Percentiles rank a stretch among this genome's conserved stretches.
phyloP scores from a whole-genome alignment of 257 asterid genomes.

The Penstemon barbatus region DNA sequence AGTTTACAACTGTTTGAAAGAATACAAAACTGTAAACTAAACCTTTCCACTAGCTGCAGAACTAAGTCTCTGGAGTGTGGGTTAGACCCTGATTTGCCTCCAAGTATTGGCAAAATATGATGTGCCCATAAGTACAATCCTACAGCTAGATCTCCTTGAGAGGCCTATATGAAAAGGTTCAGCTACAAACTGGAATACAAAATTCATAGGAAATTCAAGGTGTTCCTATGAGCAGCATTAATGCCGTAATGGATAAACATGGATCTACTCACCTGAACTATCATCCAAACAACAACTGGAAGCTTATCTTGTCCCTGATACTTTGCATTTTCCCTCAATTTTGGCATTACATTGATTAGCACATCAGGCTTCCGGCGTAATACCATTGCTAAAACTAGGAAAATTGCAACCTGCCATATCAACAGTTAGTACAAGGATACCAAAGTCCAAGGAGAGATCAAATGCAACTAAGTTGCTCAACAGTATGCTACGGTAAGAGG shows the following conservation, averaged over 20 bases:
- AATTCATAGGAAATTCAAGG: slow-evolving; percentile 7
- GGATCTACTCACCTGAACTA: slow-evolving; percentile 56
- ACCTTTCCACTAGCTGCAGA: slow-evolving; percentile 86
- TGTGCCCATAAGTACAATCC: slow-evolving; percentile 80
- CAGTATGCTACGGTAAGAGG: background rate
- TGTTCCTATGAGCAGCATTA: background rate
- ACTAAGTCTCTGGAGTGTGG: slow-evolving; percentile 74
- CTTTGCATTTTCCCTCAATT: slow-evolving; percentile 56
- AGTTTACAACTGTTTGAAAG: slow-evolving; percentile 1
- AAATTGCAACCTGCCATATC: slow-evolving; percentile 71
- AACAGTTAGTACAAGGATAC: background rate
- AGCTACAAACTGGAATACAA: slow-evolving; percentile 24
- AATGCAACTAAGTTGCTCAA: background rate
- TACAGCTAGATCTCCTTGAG: slow-evolving; percentile 73
- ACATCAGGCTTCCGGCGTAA: slow-evolving; percentile 79
- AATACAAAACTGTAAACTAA: slow-evolving; percentile 8
- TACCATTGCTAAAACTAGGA: slow-evolving; percentile 65
- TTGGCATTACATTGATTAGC: slow-evolving; percentile 50
- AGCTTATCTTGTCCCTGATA: slow-evolving; percentile 84
- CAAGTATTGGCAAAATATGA: slow-evolving; percentile 64
- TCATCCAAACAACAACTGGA: slow-evolving; percentile 68
- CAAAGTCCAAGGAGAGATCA: background rate
- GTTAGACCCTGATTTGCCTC: slow-evolving; percentile 74
- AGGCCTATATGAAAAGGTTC: slow-evolving; percentile 47
- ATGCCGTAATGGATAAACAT: slow-evolving; percentile 8